Evolutionary conservation across 495 filamentous ascomycete genomes (phyloP).

Genomic region (Hyaloscypha finlandica): DNA sequence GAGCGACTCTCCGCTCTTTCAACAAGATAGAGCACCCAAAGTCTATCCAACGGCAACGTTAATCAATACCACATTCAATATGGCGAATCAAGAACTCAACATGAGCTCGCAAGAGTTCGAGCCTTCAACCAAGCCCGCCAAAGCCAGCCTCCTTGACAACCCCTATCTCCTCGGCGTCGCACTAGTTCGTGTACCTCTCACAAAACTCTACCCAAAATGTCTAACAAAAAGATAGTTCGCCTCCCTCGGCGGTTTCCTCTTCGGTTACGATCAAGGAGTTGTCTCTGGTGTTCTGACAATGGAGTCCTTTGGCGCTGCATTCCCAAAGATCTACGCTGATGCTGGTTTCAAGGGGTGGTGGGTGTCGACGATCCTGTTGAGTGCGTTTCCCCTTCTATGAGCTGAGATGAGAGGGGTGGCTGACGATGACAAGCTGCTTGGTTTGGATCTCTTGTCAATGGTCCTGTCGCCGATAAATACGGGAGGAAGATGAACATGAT

Average conservation of each 20-base stretch:
- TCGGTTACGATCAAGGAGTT: conserved; percentile 55
- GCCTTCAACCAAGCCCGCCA: not conserved
- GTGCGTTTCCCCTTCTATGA: not conserved
- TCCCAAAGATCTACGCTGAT: conserved; percentile 28
- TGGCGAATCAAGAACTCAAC: not conserved
- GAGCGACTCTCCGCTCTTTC: not conserved
- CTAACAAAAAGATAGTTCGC: conserved; percentile 38
- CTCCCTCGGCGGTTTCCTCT: conserved; percentile 53
- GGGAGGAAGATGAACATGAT: conserved; percentile 33
- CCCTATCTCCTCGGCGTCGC: not conserved
- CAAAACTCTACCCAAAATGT: not conserved
- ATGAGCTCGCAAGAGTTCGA: not conserved
- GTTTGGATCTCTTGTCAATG: conserved; percentile 35
- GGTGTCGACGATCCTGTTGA: conserved; percentile 23
- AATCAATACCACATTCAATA: not conserved
- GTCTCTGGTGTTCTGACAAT: conserved; percentile 51
- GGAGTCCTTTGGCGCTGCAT: conserved; percentile 39
- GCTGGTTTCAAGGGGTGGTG: conserved; percentile 34
- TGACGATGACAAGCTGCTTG: conserved; percentile 17
- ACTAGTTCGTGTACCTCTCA: not conserved
- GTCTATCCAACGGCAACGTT: too few species aligned
- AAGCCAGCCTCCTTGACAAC: not conserved
- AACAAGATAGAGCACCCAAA: not conserved
- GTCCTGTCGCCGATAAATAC: conserved; percentile 35
- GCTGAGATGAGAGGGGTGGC: not conserved